Evolutionary conservation across 2,329 filamentous ascomycete species (phyloP).

Genomic region (Trichoderma pleuroti): DNA sequence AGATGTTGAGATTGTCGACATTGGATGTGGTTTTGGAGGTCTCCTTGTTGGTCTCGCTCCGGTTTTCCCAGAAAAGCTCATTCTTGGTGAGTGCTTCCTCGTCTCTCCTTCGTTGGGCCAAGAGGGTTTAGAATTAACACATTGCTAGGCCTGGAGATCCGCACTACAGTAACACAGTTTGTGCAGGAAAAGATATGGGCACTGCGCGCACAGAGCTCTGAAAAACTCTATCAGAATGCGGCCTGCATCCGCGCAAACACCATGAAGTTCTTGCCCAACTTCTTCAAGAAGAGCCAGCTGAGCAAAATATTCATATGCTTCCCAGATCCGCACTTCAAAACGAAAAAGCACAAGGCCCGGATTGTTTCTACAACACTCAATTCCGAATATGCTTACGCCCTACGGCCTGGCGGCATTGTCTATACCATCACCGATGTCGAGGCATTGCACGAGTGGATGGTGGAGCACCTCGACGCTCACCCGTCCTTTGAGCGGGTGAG

Average conservation of each 20-base stretch:
- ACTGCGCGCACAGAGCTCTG: slow-evolving; percentile 63
- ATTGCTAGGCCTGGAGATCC: slow-evolving; percentile 78
- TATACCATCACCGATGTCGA: slow-evolving; percentile 98
- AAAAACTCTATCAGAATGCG: slow-evolving; percentile 73
- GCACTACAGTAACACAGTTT: slow-evolving; percentile 83
- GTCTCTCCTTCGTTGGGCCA: not conserved
- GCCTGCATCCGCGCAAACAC: slow-evolving; percentile 87
- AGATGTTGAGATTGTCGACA: slow-evolving; percentile 88
- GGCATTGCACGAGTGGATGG: slow-evolving; percentile 92
- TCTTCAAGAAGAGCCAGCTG: slow-evolving; percentile 79
- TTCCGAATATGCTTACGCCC: slow-evolving; percentile 87
- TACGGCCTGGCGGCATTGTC: slow-evolving; percentile 77
- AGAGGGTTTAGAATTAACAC: not conserved
- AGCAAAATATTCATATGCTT: slow-evolving; percentile 96
- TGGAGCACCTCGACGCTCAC: slow-evolving; percentile 74
- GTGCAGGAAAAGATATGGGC: slow-evolving; percentile 84
- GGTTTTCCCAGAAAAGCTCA: slow-evolving; percentile 72
- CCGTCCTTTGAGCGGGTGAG: slow-evolving; percentile 73
- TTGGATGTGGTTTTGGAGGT: slow-evolving; percentile 94
- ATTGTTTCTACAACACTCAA: slow-evolving; percentile 87
- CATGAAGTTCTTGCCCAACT: slow-evolving; percentile 99
- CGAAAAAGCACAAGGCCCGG: slow-evolving; percentile 91
- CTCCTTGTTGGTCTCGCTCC: slow-evolving; percentile 82
- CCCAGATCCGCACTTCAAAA: slow-evolving; percentile 97
- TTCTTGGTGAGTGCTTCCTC: slow-evolving; percentile 60